These are phyloP conservation scores for Prunus fruticosa DNA, from an alignment of 306 rosid genomes.

Conservation along the genomic window DNA sequence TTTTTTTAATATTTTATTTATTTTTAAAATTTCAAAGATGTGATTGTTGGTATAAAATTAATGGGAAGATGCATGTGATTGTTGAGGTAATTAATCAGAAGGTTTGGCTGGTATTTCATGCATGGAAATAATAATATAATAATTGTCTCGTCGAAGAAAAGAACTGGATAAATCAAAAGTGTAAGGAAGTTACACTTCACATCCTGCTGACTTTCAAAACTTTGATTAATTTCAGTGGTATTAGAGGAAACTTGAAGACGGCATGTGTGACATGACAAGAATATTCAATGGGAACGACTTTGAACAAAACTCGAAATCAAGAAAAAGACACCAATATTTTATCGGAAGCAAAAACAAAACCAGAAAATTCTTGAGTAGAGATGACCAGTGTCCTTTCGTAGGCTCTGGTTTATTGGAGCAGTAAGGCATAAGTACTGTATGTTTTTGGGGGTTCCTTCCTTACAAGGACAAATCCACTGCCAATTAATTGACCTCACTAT, in stretches of 20 bases:
- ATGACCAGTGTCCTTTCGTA: neutral
- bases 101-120: no score
- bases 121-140: no score
- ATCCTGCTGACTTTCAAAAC: neutral
- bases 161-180: neutral
- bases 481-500: neutral
- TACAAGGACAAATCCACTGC: slow-evolving; percentile 3
- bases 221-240: neutral
- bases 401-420: neutral
- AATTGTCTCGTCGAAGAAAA: no score
- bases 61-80: no score
- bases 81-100: no score
- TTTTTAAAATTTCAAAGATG: neutral
- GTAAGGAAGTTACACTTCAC: neutral
- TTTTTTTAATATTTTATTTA: neutral
- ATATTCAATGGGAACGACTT: neutral
- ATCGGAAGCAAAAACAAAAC: neutral
- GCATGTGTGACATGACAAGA: neutral
- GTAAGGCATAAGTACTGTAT: neutral
- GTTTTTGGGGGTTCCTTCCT: neutral
- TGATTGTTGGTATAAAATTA: neutral
- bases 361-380: neutral
- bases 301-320: neutral
- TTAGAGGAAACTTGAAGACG: neutral
- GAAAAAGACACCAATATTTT: neutral